Conservation (phyloP, 2,329 filamentous ascomycete species). For the Trichoderma sp. region DNA sequence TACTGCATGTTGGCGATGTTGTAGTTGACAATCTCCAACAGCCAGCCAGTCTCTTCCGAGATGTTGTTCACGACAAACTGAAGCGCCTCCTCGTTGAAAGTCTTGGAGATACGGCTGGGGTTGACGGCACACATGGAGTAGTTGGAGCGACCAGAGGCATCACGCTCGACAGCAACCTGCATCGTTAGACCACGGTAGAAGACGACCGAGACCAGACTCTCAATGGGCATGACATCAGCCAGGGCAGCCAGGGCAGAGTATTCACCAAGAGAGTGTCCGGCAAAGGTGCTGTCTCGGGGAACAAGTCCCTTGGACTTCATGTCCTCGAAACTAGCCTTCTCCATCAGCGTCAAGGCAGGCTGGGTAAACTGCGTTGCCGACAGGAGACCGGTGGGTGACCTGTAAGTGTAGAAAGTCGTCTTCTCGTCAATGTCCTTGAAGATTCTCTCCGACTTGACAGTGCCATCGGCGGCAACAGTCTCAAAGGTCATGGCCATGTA, state of each 20-base stretch:
- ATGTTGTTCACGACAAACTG: constrained; percentile 98
- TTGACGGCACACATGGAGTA: constrained; percentile 99
- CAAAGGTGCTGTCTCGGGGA: constrained; percentile 94
- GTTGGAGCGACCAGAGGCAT: constrained; percentile 89
- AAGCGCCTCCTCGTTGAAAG: constrained; percentile 95
- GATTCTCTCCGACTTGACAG: constrained; percentile 97
- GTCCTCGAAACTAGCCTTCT: constrained; percentile 99
- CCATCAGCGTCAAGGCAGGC: constrained; percentile 95
- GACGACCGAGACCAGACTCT: constrained; percentile 95
- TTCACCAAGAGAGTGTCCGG: constrained; percentile 95
- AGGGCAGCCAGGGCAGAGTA: constrained; percentile 96
- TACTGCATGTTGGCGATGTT: constrained; percentile 78
- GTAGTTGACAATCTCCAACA: constrained; percentile 99
- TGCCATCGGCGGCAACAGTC: constrained; percentile 88
- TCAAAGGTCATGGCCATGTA: constrained; percentile 99
- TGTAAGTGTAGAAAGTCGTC: constrained; percentile 95
- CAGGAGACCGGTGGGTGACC: constrained; percentile 88
- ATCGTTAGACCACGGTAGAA: constrained; percentile 99
- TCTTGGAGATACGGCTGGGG: constrained; percentile 96
- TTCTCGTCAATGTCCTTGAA: constrained; percentile 97
- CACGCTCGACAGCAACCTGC: constrained; percentile 98
- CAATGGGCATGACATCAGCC: constrained; percentile 99
- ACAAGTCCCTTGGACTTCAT: constrained; percentile 98
- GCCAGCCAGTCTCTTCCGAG: constrained; percentile 88
- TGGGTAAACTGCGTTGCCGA: constrained; percentile 99